Percentiles rank a stretch among this genome's conserved stretches.
Evolutionary conservation across 768 basidiomycete genomes (phyloP).

Genomic region (Rickenella mellea): DNA sequence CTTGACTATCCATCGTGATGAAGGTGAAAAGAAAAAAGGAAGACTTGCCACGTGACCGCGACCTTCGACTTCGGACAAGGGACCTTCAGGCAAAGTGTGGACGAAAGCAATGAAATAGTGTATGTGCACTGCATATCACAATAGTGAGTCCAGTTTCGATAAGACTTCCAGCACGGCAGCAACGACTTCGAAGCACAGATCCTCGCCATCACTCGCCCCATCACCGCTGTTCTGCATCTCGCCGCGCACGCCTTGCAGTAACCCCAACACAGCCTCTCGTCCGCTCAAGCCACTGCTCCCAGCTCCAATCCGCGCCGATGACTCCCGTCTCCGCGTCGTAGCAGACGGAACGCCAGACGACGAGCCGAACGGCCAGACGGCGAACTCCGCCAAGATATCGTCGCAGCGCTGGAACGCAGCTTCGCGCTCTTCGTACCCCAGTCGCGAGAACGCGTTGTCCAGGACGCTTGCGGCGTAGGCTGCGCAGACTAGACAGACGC

Average conservation of each 20-base stretch:
- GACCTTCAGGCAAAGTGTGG: too few species aligned
- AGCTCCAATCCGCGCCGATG: constrained; percentile 38
- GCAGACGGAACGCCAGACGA: constrained; percentile 13
- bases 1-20: too few species aligned
- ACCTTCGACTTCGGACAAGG: too few species aligned
- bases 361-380: constrained; percentile 78
- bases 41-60: too few species aligned
- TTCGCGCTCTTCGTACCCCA: constrained; percentile 91
- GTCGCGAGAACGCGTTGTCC: constrained; percentile 84
- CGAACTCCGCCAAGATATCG: constrained; percentile 88
- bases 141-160: constrained; percentile 81
- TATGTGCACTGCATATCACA: too few species aligned
- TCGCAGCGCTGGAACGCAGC: constrained; percentile 89
- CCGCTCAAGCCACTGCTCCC: constrained; percentile 41
- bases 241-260: constrained; percentile 64
- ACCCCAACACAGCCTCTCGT: constrained; percentile 61
- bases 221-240: constrained; percentile 38
- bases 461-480: constrained; percentile 93
- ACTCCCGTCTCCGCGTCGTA: constrained; percentile 24
- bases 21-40: too few species aligned
- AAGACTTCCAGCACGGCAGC: constrained; percentile 91
- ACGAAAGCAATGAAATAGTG: too few species aligned
- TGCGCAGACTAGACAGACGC: constrained; percentile 81
- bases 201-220: constrained; percentile 45
- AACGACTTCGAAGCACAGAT: constrained; percentile 82